These are phyloP conservation scores for Posidonia australis DNA, from an alignment of 106 monocot species.

Conservation along the genomic window DNA sequence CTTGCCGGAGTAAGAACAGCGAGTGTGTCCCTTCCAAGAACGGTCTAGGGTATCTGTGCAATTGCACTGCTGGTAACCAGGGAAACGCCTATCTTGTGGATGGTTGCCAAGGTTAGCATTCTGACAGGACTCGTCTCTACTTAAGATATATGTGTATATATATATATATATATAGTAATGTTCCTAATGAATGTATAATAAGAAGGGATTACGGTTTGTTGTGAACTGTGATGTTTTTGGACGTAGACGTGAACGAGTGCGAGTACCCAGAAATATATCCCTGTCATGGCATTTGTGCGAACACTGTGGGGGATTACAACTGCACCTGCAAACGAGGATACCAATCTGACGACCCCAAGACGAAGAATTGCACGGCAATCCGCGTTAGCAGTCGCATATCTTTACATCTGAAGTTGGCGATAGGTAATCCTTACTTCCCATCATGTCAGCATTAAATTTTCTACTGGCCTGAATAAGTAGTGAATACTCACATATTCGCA, in stretches of 20 bases:
- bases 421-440: background rate
- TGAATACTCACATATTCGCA: no score
- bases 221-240: background rate
- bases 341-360: background rate
- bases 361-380: background rate
- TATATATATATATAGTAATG: background rate
- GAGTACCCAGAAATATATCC: background rate
- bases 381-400: background rate
- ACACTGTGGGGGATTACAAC: conserved; percentile 4
- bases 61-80: conserved; percentile 1
- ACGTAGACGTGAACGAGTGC: conserved; percentile 14
- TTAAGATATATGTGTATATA: background rate
- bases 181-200: no score
- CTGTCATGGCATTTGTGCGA: background rate
- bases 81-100: conserved; percentile 2
- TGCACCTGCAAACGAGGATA: conserved; percentile 4
- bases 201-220: background rate
- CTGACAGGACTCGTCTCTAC: no score
- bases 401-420: background rate
- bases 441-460: background rate
- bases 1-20: conserved; percentile 3
- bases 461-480: background rate
- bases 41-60: conserved; percentile 10
- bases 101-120: conserved; percentile 5
- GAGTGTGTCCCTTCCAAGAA: background rate